A percentile compares a stretch with the other conserved stretches of the same genome.
Conservation (phyloP, 179 eudicot genomes). For the Beta corolliflora region DNA sequence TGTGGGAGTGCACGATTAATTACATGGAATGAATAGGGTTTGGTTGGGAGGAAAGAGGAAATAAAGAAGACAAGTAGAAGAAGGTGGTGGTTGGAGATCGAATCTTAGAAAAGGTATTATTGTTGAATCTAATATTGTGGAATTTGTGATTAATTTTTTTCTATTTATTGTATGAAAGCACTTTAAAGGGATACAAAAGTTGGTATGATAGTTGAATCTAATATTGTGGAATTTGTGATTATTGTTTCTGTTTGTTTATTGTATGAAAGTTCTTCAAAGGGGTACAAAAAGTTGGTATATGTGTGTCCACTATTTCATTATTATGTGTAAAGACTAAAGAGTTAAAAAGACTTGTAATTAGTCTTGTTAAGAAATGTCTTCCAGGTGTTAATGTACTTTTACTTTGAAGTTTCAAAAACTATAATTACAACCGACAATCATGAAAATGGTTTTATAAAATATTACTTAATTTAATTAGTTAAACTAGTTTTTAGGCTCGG, state of each 20-base stretch:
- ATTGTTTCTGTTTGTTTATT: neutral
- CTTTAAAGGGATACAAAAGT: constrained; percentile 2
- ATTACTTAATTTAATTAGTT: too few species aligned
- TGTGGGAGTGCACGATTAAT: constrained; percentile 1
- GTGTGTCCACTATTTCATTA: too few species aligned
- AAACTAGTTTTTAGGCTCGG: too few species aligned
- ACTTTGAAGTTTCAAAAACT: too few species aligned
- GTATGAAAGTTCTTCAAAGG: neutral
- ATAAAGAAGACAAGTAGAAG: neutral
- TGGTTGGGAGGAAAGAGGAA: neutral
- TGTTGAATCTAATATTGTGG: neutral
- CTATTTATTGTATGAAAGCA: neutral
- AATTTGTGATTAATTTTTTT: neutral
- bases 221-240: neutral
- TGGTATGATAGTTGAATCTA: neutral
- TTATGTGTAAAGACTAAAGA: too few species aligned
- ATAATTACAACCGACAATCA: too few species aligned
- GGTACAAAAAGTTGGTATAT: neutral
- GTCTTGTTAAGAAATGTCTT: too few species aligned
- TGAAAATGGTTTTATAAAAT: too few species aligned
- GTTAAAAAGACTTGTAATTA: too few species aligned
- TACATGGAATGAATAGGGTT: neutral
- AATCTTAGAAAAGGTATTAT: neutral
- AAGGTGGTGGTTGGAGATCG: neutral
- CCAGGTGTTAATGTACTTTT: too few species aligned